Percentiles rank a stretch among this genome's conserved stretches.
phyloP scores from a whole-genome alignment of 2,329 filamentous ascomycete species.

The Talaromyces sp. region DNA sequence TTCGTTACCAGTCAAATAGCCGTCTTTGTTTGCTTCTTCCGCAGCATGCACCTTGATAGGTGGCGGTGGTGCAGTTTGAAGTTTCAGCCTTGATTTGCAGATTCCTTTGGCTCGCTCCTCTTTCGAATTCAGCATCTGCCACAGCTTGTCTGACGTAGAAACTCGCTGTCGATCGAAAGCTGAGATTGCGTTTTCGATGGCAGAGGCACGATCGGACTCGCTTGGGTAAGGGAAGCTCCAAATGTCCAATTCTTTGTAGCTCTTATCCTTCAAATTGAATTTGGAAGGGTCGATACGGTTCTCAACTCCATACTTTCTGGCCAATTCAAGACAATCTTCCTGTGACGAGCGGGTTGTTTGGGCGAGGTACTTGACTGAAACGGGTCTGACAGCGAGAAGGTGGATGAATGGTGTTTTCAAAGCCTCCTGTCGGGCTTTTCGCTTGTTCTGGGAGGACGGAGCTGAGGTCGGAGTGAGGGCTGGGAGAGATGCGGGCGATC shows the following conservation, averaged over 20 bases:
- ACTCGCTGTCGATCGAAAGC: constrained; percentile 62
- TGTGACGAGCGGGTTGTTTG: constrained; percentile 48
- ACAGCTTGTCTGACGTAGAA: constrained; percentile 58
- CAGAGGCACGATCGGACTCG: constrained; percentile 55
- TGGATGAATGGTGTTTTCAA: constrained; percentile 47
- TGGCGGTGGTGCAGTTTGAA: constrained; percentile 42
- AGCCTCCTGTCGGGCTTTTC: constrained; percentile 41
- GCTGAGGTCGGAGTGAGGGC: constrained; percentile 45
- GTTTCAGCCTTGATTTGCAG: constrained; percentile 57
- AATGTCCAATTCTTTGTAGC: constrained; percentile 60
- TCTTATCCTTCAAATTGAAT: constrained; percentile 56
- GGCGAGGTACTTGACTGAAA: constrained; percentile 47
- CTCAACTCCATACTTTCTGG: constrained; percentile 53
- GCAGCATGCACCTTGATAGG: constrained; percentile 36
- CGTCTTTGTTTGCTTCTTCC: constrained; percentile 35
- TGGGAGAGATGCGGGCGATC: constrained; percentile 36
- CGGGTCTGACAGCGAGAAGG: constrained; percentile 53
- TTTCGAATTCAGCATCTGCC: constrained; percentile 60
- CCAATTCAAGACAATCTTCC: constrained; percentile 47
- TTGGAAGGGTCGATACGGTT: constrained; percentile 48
- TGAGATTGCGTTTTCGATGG: constrained; percentile 60
- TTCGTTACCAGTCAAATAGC: constrained; percentile 35
- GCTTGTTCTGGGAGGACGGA: constrained; percentile 36
- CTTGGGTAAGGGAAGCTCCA: constrained; percentile 59
- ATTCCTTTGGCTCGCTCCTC: constrained; percentile 62